A percentile compares a stretch with the other conserved stretches of the same genome.
These are phyloP conservation scores for Pseudogymnoascus sp. DNA, from an alignment of 2,329 filamentous ascomycete genomes.

Conservation along the genomic window DNA sequence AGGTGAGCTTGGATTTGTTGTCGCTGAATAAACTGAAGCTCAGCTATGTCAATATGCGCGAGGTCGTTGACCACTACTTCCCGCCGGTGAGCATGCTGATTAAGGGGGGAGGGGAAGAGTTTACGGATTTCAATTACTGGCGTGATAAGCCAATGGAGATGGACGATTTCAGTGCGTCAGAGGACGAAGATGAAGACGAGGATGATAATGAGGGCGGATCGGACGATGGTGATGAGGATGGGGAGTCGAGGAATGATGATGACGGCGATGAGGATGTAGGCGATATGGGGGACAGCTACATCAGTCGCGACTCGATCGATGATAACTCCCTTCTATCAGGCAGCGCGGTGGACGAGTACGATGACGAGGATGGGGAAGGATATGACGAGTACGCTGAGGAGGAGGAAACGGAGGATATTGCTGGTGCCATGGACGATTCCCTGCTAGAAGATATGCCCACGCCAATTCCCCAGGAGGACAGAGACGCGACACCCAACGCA, in stretches of 20 bases:
- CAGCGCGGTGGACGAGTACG: constrained; percentile 40
- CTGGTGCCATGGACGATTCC: constrained; percentile 24
- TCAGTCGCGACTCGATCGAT: constrained; percentile 43
- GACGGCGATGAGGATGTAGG: constrained; percentile 43
- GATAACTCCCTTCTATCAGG: constrained; percentile 37
- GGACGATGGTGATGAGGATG: constrained; percentile 44
- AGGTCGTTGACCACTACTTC: constrained; percentile 97
- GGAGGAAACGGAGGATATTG: constrained; percentile 29
- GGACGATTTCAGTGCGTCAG: constrained; percentile 81
- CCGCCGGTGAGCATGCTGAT: constrained; percentile 82
- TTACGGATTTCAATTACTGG: constrained; percentile 97
- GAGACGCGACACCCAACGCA: constrained; percentile 15
- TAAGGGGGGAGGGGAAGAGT: constrained; percentile 84
- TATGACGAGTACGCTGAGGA: constrained; percentile 22
- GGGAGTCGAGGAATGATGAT: constrained; percentile 41
- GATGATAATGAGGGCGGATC: constrained; percentile 31
- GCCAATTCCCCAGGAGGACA: not conserved
- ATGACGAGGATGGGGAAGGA: constrained; percentile 19
- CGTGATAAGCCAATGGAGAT: constrained; percentile 74
- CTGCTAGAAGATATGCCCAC: not conserved
- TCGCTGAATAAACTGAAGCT: constrained; percentile 92
- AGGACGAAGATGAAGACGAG: constrained; percentile 50
- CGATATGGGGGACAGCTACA: constrained; percentile 47
- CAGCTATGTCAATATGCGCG: constrained; percentile 93
- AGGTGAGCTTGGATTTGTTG: constrained; percentile 84